Percentiles rank a stretch among this genome's conserved stretches.
Conservation (phyloP, 306 rosid species). For the Oemleria cerasiformis region DNA sequence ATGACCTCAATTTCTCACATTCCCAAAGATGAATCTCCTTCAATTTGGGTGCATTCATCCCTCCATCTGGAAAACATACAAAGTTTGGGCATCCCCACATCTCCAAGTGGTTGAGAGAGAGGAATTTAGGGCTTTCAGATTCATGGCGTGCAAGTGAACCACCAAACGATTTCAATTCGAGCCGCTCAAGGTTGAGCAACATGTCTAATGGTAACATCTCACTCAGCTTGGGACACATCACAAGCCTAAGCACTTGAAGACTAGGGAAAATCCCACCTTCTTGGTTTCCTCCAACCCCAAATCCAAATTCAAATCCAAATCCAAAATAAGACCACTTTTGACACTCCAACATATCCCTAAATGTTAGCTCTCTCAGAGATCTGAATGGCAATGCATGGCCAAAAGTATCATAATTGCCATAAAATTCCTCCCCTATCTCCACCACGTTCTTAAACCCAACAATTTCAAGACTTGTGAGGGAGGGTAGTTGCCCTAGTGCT, state of each 20-base stretch:
- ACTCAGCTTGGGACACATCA: background rate
- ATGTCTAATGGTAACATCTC: background rate
- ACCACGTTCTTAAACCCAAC: background rate
- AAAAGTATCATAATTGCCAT: background rate
- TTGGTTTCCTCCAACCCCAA: background rate
- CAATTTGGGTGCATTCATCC: slow-evolving; percentile 32
- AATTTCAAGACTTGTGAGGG: background rate
- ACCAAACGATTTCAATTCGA: background rate
- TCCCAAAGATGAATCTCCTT: slow-evolving; percentile 22
- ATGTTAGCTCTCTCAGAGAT: background rate
- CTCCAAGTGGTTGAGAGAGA: background rate
- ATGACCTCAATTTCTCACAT: slow-evolving; percentile 35
- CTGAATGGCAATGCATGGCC: background rate
- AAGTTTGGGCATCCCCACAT: background rate
- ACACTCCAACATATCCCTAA: background rate
- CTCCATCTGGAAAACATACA: slow-evolving; percentile 22
- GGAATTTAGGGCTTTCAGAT: background rate
- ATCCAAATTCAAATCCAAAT: too few species aligned
- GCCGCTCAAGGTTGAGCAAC: too few species aligned
- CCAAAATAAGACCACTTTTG: background rate
- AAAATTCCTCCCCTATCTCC: slow-evolving; percentile 7
- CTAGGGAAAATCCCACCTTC: background rate
- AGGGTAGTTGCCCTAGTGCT: slow-evolving; percentile 25
- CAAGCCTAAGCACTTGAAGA: background rate
- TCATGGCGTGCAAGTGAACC: background rate